phyloP scores from a whole-genome alignment of 2,329 filamentous ascomycete species.

The Nothophaeocryptopus gaeumannii region DNA sequence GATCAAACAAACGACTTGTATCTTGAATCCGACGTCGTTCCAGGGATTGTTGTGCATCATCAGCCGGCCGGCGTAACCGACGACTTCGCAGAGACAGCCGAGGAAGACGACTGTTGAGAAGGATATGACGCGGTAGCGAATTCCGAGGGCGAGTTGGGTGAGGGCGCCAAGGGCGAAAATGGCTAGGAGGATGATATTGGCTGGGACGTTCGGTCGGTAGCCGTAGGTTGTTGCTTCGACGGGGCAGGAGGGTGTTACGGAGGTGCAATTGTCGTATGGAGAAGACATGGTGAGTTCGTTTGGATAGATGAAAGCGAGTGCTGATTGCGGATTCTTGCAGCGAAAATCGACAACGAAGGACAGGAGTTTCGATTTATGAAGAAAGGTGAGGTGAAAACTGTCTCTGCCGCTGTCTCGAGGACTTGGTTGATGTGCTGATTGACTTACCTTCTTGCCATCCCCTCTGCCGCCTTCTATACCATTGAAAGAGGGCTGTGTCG shows the following conservation, averaged over 20 bases:
- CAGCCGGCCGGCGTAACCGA: slow-evolving; percentile 45
- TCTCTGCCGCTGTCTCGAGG: background rate
- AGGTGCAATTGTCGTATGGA: slow-evolving; percentile 23
- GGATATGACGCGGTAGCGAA: slow-evolving; percentile 36
- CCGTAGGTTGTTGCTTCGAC: slow-evolving; percentile 40
- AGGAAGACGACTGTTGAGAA: slow-evolving; percentile 43
- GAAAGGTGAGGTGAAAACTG: background rate
- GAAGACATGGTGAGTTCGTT: slow-evolving; percentile 9
- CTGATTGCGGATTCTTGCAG: background rate
- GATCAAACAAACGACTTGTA: slow-evolving; percentile 45
- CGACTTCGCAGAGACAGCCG: slow-evolving; percentile 42
- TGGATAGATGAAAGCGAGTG: background rate
- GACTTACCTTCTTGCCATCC: background rate
- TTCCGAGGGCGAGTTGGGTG: slow-evolving; percentile 35
- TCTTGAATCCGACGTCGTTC: slow-evolving; percentile 40
- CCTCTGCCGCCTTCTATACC: no score
- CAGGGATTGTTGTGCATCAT: slow-evolving; percentile 45
- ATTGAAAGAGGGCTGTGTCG: no score
- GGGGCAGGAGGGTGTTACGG: slow-evolving; percentile 34
- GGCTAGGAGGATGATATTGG: slow-evolving; percentile 40
- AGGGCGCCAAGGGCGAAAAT: slow-evolving; percentile 37
- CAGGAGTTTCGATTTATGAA: background rate
- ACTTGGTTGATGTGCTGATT: background rate
- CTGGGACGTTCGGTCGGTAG: slow-evolving; percentile 39
- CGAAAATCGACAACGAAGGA: background rate